phyloP scores from a whole-genome alignment of 768 basidiomycete species.

The Pisolithus marmoratus region DNA sequence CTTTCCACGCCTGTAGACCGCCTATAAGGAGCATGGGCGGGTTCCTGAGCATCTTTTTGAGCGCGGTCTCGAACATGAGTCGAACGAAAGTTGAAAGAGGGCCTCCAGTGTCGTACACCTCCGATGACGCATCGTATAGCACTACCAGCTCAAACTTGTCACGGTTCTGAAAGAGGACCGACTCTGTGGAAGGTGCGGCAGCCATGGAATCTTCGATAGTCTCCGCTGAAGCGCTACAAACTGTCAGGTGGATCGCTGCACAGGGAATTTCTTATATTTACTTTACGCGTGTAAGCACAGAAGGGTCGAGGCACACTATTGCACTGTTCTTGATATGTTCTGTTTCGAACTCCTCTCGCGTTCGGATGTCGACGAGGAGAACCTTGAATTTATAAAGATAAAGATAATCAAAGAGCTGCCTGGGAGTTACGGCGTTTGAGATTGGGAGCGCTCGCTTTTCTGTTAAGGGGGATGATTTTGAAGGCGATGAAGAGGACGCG shows the following conservation, averaged over 20 bases:
- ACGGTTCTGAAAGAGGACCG: slow-evolving; percentile 72
- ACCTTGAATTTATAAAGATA: slow-evolving; percentile 47
- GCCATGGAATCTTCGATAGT: slow-evolving; percentile 71
- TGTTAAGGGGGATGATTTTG: slow-evolving; percentile 23
- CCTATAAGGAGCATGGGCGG: slow-evolving; percentile 82
- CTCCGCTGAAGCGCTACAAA: slow-evolving; percentile 53
- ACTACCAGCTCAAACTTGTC: slow-evolving; percentile 86
- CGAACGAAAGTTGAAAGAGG: slow-evolving; percentile 57
- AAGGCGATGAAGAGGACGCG: slow-evolving; percentile 25
- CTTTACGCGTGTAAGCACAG: slow-evolving; percentile 63
- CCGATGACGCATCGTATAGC: slow-evolving; percentile 70
- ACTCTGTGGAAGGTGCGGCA: slow-evolving; percentile 65
- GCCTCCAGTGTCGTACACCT: slow-evolving; percentile 43
- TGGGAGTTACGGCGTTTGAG: slow-evolving; percentile 55
- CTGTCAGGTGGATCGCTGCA: slow-evolving; percentile 6
- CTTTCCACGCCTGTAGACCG: slow-evolving; percentile 79
- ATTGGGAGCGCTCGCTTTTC: slow-evolving; percentile 48
- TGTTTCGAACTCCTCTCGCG: slow-evolving; percentile 66
- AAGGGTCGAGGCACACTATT: slow-evolving; percentile 82
- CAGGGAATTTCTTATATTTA: slow-evolving; percentile 30
- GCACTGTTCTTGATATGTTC: slow-evolving; percentile 67
- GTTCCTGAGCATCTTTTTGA: slow-evolving; percentile 63
- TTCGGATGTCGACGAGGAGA: slow-evolving; percentile 79
- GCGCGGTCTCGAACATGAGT: slow-evolving; percentile 70
- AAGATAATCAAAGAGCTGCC: slow-evolving; percentile 54